Evolutionary conservation across 495 filamentous ascomycete species (phyloP).

Genomic region (Pyrenopolyporus hunteri): DNA sequence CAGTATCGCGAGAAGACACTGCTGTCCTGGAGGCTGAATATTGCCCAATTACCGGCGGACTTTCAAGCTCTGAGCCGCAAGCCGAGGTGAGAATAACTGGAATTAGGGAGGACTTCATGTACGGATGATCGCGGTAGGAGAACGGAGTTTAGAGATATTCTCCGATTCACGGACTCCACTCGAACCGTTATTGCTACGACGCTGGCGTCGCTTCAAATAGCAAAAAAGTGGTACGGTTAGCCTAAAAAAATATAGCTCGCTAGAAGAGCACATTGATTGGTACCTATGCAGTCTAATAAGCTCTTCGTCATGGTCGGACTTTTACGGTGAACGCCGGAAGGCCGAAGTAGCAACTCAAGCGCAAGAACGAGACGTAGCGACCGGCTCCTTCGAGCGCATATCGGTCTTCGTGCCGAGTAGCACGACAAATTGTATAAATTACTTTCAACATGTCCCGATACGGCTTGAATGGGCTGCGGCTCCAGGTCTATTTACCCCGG

Average conservation of each 20-base stretch:
- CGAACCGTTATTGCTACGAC: slow-evolving; percentile 2
- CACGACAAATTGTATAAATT: slow-evolving; percentile 24
- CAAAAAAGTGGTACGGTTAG: neutral
- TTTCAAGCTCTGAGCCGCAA: slow-evolving; percentile 25
- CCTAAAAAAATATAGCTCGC: neutral
- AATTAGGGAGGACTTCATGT: neutral
- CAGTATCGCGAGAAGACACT: neutral
- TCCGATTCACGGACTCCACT: slow-evolving; percentile 9
- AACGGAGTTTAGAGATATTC: slow-evolving; percentile 28
- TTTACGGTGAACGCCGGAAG: slow-evolving; percentile 17
- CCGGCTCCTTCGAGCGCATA: neutral
- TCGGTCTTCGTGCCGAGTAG: neutral
- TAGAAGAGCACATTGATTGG: no score
- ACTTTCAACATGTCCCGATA: slow-evolving; percentile 14
- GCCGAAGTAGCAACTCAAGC: neutral
- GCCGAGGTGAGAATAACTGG: neutral
- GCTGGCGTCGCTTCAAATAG: neutral
- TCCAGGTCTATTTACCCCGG: slow-evolving; percentile 5
- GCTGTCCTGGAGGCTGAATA: neutral
- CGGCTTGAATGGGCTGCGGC: neutral
- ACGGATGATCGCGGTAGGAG: neutral
- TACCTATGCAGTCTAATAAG: neutral
- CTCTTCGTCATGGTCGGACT: neutral
- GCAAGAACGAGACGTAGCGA: neutral
- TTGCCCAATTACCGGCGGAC: slow-evolving; percentile 31